These are phyloP conservation scores for Dipodascus albidus DNA, from an alignment of 805 yeast genomes.

Conservation along the genomic window DNA sequence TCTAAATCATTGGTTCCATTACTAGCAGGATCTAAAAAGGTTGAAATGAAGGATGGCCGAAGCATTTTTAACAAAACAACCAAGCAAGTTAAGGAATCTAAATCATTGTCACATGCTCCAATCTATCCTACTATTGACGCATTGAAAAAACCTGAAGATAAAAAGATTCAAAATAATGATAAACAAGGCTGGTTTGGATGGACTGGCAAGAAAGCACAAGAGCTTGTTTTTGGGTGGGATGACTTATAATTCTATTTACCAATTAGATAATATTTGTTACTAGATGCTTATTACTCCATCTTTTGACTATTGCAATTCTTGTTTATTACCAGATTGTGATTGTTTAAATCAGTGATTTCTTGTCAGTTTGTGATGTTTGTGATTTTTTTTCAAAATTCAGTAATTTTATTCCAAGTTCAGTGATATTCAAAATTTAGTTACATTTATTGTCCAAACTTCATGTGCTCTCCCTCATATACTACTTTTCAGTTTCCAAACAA, in stretches of 20 bases:
- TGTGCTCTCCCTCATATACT: too few species aligned
- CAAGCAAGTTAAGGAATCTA: neutral
- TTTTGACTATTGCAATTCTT: too few species aligned
- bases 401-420: too few species aligned
- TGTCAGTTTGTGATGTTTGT: too few species aligned
- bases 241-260: constrained; percentile 23
- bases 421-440: too few species aligned
- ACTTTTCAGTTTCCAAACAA: too few species aligned
- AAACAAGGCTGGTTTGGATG: constrained; percentile 23
- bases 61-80: constrained; percentile 19
- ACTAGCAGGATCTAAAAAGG: constrained; percentile 6
- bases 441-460: too few species aligned
- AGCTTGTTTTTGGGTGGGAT: constrained; percentile 47
- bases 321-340: too few species aligned
- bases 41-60: constrained; percentile 15
- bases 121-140: constrained; percentile 6
- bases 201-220: constrained; percentile 28
- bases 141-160: constrained; percentile 7
- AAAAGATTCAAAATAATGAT: constrained; percentile 4
- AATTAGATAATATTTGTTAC: too few species aligned
- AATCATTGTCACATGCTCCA: constrained; percentile 5
- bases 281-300: too few species aligned
- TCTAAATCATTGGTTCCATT: constrained; percentile 12
- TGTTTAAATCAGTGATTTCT: too few species aligned
- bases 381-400: too few species aligned